A percentile compares a stretch with the other conserved stretches of the same genome.
Evolutionary conservation across 805 yeast genomes (phyloP).

Genomic region (Metschnikowia anglica): DNA sequence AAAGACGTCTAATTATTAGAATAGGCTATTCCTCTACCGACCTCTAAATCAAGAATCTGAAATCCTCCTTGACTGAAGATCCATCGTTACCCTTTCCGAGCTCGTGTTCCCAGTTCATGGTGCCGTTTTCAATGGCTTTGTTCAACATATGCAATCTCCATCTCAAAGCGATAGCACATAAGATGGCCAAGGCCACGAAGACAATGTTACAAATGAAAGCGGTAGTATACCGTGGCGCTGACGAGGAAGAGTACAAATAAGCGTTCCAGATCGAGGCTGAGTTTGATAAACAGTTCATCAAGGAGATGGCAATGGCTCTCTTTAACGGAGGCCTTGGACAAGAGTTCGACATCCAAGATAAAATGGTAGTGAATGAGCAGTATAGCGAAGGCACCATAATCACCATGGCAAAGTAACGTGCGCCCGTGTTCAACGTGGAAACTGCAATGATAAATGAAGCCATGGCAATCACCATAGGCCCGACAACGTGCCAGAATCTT

Average conservation of each 20-base stretch:
- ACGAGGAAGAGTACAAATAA: constrained; percentile 46
- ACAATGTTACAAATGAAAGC: constrained; percentile 52
- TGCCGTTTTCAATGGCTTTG: constrained; percentile 42
- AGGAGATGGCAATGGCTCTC: constrained; percentile 56
- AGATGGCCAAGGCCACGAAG: constrained; percentile 42
- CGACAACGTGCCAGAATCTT: constrained; percentile 48
- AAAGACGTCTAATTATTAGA: neutral
- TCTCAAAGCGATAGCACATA: constrained; percentile 39
- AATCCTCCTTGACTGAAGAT: constrained; percentile 41
- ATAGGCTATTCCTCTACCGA: neutral
- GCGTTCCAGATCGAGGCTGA: constrained; percentile 58
- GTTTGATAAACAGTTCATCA: constrained; percentile 56
- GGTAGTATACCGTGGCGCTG: constrained; percentile 46
- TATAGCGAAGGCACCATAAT: constrained; percentile 56
- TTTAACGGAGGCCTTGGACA: constrained; percentile 59
- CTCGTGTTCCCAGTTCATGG: constrained; percentile 51
- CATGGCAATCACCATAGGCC: constrained; percentile 44
- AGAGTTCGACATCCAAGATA: constrained; percentile 57
- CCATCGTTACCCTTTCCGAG: constrained; percentile 48
- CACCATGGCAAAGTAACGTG: constrained; percentile 60
- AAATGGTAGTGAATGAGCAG: constrained; percentile 51
- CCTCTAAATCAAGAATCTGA: constrained; percentile 37
- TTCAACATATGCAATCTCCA: constrained; percentile 40
- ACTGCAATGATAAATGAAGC: constrained; percentile 49
- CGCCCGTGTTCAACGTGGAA: constrained; percentile 52